Evolutionary conservation across 1,284 basidiomycete genomes (phyloP), one percentile per base, ranked within the genome.

Genomic region (Boletus sp.): DNA sequence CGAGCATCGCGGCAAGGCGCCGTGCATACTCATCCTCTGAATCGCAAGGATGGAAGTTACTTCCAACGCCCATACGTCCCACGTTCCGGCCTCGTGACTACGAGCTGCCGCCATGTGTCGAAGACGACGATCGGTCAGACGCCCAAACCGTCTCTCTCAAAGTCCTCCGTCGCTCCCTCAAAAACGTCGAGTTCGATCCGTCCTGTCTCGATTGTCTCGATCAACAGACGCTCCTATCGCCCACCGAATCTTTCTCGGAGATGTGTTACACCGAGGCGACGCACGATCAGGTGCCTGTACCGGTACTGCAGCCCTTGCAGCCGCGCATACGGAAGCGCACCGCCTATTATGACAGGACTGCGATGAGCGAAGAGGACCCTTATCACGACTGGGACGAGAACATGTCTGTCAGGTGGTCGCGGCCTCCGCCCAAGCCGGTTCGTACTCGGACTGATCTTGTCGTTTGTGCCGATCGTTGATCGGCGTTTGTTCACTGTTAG

Each of bases 341-440:
- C 11, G 59, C 64, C 5, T 55, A 64, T n/a, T 73, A 73, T 55
- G 73, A 73, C 49, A 71, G 71, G 58, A 73, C 74, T 7, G 71
- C 72, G 21, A 74, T 69, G 73, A 74, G 72, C 46, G 72, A 73
- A 10, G 72, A 73, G n/a, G 72, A 73, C 61, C 72, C 74, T 6
- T 76, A 71, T 44, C 72, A 73, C 21, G 72, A 73, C 57, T 73
- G 72, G 72, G 72, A 73, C 55, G 72, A 73, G 35, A 74, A 73
- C 56, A 65, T 74, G 62, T 75, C 72, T n/a, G 43, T 74, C 21
- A 65, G 68, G 44, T 56, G 63, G 50, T 35, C 38, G 3, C 38
- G 57, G 11, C 23, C 56, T 27, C 3, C 37, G 8, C 56, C 28
- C 19, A 74, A 68, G 53, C 61, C 51, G 57, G 74, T 73, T 50